phyloP scores from a whole-genome alignment of 331 rosid species.

The Rhamnella rubrinervis region DNA sequence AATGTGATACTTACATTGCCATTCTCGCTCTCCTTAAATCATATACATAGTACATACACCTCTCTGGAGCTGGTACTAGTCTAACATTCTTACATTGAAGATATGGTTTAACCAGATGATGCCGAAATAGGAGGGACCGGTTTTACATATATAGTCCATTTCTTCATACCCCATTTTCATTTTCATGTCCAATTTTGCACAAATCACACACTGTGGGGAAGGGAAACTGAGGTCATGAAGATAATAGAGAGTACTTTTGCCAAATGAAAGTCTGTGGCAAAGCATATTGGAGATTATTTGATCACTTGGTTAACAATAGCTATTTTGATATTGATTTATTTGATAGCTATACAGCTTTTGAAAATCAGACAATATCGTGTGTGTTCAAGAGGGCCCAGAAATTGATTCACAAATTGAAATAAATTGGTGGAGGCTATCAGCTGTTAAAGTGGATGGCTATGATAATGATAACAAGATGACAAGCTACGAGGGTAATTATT shows the following conservation, averaged over 20 bases:
- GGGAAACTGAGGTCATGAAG: slow-evolving; percentile 6
- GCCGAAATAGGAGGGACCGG: no score
- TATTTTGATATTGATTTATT: background rate
- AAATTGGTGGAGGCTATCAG: slow-evolving; percentile 6
- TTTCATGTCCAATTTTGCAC: background rate
- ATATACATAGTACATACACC: no score
- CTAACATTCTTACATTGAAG: no score
- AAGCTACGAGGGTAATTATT: slow-evolving; percentile 11
- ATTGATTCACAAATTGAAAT: slow-evolving; percentile 8
- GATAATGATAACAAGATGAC: slow-evolving; percentile 24
- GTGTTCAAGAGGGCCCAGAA: slow-evolving; percentile 8
- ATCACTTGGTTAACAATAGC: background rate
- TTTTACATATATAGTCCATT: no score
- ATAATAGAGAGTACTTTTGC: background rate
- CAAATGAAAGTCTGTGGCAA: background rate
- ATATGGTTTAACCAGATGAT: no score
- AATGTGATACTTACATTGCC: no score
- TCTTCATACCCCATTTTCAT: no score
- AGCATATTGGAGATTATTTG: background rate
- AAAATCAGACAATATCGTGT: background rate
- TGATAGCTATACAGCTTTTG: background rate
- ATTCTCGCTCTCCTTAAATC: no score
- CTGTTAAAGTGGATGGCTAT: slow-evolving; percentile 21
- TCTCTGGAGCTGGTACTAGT: no score
- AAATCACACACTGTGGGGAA: background rate